phyloP scores from a whole-genome alignment of 139 green algal species.

The Asterochloris erici region DNA sequence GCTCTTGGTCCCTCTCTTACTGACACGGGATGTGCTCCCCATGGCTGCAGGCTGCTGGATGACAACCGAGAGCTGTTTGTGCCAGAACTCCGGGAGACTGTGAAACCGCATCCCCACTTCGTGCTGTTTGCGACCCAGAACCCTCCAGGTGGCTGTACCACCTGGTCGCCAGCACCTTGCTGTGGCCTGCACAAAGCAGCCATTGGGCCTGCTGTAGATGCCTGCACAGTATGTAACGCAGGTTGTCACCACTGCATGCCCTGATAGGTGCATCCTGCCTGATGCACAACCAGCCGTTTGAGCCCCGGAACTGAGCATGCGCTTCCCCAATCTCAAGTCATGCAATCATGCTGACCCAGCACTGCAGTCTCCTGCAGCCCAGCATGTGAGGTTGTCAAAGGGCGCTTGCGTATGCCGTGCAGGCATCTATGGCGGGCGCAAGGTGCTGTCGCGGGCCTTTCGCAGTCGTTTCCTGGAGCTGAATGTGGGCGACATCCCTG shows the following conservation, averaged over 20 bases:
- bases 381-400: background rate
- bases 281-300: no score
- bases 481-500: slow-evolving; percentile 95
- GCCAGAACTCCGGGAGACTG: slow-evolving; percentile 90
- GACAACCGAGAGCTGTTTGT: slow-evolving; percentile 99
- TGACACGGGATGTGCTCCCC: background rate
- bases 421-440: slow-evolving; percentile 78
- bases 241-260: no score
- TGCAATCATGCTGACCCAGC: background rate
- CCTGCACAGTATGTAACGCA: no score
- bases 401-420: background rate
- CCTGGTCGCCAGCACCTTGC: background rate
- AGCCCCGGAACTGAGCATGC: no score
- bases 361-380: background rate
- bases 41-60: slow-evolving; percentile 82
- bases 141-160: slow-evolving; percentile 62
- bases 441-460: slow-evolving; percentile 81
- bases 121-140: slow-evolving; percentile 99
- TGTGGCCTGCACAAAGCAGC: no score
- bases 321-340: no score
- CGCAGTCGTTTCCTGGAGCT: slow-evolving; percentile 96
- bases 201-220: no score
- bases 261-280: no score
- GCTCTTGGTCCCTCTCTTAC: background rate
- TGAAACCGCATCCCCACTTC: slow-evolving; percentile 95